Conservation (phyloP, 345 rosid species). For the Xanthoceras sorbifolium region DNA sequence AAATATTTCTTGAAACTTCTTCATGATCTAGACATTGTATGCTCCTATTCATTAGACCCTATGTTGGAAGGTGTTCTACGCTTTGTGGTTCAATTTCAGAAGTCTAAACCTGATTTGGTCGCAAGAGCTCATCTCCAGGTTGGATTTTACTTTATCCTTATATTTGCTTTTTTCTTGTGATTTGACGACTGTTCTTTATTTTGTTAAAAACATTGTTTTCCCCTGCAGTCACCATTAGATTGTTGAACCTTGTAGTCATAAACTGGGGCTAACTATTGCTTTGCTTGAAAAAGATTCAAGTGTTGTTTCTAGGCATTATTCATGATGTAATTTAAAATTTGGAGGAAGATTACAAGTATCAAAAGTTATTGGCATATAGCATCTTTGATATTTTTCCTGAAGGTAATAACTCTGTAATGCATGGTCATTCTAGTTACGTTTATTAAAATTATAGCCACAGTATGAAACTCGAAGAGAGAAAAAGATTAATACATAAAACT, state of each 20-base stretch:
- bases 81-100: slow-evolving; percentile 86
- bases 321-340: not conserved
- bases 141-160: not conserved
- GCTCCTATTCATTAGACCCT: slow-evolving; percentile 72
- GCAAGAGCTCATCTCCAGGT: slow-evolving; percentile 99
- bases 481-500: not conserved
- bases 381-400: not conserved
- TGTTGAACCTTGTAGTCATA: not conserved
- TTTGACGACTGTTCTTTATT: slow-evolving; percentile 1
- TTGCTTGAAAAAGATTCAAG: not conserved
- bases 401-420: not conserved
- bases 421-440: not conserved
- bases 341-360: not conserved
- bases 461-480: not conserved
- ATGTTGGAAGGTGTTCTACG: slow-evolving; percentile 66
- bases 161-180: not conserved
- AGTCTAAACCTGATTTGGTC: slow-evolving; percentile 83
- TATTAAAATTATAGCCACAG: not conserved
- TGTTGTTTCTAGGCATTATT: not conserved
- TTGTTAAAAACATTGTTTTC: not conserved
- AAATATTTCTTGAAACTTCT: slow-evolving; percentile 92
- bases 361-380: not conserved
- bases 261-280: not conserved
- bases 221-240: not conserved
- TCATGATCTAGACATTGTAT: slow-evolving; percentile 76